Evolutionary conservation across 2,329 filamentous ascomycete genomes (phyloP).

Genomic region (Thielaviopsis ethacetica): DNA sequence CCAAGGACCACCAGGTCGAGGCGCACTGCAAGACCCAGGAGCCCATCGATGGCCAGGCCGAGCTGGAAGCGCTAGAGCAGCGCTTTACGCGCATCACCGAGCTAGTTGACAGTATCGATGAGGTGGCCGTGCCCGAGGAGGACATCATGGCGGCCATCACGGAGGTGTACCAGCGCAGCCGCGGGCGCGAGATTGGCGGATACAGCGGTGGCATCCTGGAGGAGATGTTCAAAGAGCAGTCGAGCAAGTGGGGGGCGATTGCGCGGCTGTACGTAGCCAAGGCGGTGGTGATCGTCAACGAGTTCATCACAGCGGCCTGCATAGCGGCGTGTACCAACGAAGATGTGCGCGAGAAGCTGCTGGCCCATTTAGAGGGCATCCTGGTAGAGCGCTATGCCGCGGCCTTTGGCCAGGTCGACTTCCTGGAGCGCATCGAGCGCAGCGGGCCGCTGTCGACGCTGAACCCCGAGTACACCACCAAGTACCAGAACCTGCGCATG

Average conservation of each 20-base stretch:
- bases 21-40: not conserved
- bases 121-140: not conserved
- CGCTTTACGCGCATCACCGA: conserved; percentile 4
- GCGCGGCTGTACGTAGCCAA: conserved; percentile 16
- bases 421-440: conserved; percentile 18
- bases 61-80: not conserved
- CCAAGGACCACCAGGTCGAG: not conserved
- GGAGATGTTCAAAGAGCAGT: conserved; percentile 18
- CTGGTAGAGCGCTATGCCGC: conserved; percentile 15
- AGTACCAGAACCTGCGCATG: not conserved
- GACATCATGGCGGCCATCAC: conserved; percentile 16
- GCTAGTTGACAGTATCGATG: conserved; percentile 4
- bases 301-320: conserved; percentile 16
- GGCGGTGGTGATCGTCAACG: conserved; percentile 17
- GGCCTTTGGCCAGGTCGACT: conserved; percentile 14
- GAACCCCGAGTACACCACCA: conserved; percentile 10
- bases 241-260: conserved; percentile 17
- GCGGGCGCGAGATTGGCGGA: conserved; percentile 16
- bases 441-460: conserved; percentile 18
- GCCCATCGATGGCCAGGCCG: not conserved
- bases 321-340: conserved; percentile 13
- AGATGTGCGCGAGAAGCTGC: conserved; percentile 13
- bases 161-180: conserved; percentile 13
- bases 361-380: conserved; percentile 14
- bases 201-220: conserved; percentile 14